Evolutionary conservation across 768 basidiomycete species (phyloP).

Genomic region (Rossbeevera mucosa): DNA sequence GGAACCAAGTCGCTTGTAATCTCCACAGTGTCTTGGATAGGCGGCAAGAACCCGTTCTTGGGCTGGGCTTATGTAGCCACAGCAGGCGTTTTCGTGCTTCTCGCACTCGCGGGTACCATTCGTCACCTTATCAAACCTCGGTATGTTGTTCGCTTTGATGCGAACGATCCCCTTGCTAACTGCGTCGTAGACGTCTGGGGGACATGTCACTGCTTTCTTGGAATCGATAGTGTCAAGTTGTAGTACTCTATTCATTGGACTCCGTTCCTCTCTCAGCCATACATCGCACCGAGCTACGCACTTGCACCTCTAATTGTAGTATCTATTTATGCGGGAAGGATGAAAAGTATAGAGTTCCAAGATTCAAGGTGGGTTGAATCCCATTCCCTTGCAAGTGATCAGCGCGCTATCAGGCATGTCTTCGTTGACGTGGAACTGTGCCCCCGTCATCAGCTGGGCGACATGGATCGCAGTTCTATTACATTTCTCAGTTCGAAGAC

Average conservation of each 20-base stretch:
- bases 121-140: constrained; percentile 92
- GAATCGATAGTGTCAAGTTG: constrained; percentile 47
- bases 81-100: constrained; percentile 78
- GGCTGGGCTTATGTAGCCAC: constrained; percentile 97
- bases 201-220: constrained; percentile 86
- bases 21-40: constrained; percentile 97
- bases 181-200: constrained; percentile 59
- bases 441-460: constrained; percentile 62
- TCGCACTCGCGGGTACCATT: constrained; percentile 85
- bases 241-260: constrained; percentile 21
- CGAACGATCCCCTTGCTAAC: not conserved
- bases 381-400: constrained; percentile 63
- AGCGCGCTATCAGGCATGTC: constrained; percentile 37
- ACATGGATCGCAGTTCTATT: constrained; percentile 66
- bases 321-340: constrained; percentile 8
- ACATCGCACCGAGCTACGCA: constrained; percentile 8
- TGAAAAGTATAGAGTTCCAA: not conserved
- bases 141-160: constrained; percentile 35
- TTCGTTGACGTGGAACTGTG: constrained; percentile 54
- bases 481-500: not conserved
- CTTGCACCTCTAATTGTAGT: constrained; percentile 21
- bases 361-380: constrained; percentile 36
- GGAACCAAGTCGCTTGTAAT: constrained; percentile 97
- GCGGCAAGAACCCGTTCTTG: constrained; percentile 96
- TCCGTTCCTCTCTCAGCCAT: constrained; percentile 18